Evolutionary conservation across 768 basidiomycete genomes (phyloP), one percentile per base, ranked within the genome.

Genomic region (Tricholoma bakamatsutake): DNA sequence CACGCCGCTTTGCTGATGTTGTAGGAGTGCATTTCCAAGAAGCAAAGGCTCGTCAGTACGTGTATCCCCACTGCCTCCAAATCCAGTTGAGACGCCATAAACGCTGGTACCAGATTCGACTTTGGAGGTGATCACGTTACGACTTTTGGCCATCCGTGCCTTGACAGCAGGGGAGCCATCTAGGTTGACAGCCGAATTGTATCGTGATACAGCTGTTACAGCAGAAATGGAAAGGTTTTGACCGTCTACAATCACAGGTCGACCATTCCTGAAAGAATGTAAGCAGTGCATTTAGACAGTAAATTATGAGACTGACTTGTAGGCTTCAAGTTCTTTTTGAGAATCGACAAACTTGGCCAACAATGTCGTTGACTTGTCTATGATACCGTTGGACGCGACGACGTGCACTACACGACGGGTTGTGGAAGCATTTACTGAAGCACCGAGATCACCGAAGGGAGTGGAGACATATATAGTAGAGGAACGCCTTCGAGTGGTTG

Each of bases 61-160:
- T 1, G 90, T 93, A 67, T 92, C 87, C 10, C 91, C 91, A 62
- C 85, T 88, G n/a, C 90, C 91, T 39, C 91, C 92, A 63, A 90
- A 94, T 46, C 92, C 92, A 34, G 79, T 82, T 1, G 87, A 87
- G 40, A 93, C 87, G 21, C 92, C 92, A 61, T 94, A 94, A 17
- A 94, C 78, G 60, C 86, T 88, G 51, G 81, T 77, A 9, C 84
- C 83, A 3, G 76, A 73, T 18, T 79, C 77, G 37, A 93, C 78
- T 68, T 91, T 91, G 62, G 78, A 76, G 18, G 79, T 72, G 43
- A 93, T 82, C 56, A 85, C 79, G 47, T 77, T 69, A 35, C 87
- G 83, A 60, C 85, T 83, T 59, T 80, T 81, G n/a, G 76, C 70
- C 45, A 93, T 76, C 30, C 79, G 82, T 5, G 73, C 71, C 59